Conservation (phyloP, 768 basidiomycete genomes). For the Leccinellum luteum region DNA sequence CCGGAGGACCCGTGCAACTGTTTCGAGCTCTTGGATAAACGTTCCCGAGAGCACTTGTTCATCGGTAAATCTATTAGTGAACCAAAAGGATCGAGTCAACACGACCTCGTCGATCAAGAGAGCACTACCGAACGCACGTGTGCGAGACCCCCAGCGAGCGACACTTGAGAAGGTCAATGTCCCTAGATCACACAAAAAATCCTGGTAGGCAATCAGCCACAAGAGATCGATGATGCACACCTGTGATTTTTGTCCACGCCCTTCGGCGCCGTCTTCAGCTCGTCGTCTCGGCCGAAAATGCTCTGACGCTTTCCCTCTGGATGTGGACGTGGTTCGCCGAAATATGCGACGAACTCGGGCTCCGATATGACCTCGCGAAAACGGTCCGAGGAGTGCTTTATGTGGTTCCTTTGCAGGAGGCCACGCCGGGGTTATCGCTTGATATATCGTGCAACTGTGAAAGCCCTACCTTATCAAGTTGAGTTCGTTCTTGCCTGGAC, state of each 20-base stretch:
- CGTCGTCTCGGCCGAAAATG: constrained; percentile 86
- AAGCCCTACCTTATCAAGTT: constrained; percentile 61
- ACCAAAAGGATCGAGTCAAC: constrained; percentile 14
- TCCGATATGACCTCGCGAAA: constrained; percentile 66
- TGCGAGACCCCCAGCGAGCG: constrained; percentile 71
- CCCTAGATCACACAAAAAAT: constrained; percentile 40
- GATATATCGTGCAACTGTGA: background rate
- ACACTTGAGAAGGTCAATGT: constrained; percentile 90
- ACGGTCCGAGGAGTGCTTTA: constrained; percentile 56
- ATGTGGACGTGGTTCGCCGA: constrained; percentile 66
- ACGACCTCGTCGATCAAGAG: background rate
- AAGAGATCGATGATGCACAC: constrained; percentile 36
- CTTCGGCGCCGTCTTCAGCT: constrained; percentile 89
- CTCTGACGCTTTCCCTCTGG: constrained; percentile 63
- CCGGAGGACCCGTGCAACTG: constrained; percentile 51
- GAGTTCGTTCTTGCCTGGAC: constrained; percentile 76
- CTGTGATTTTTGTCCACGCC: constrained; percentile 81
- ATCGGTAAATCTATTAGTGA: constrained; percentile 60
- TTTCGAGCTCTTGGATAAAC: constrained; percentile 62
- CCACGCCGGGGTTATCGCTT: background rate
- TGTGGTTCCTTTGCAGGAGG: constrained; percentile 48
- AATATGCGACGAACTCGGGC: constrained; percentile 70
- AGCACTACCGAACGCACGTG: constrained; percentile 39
- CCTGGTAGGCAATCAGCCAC: background rate
- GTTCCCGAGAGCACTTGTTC: constrained; percentile 61